Percentiles rank a stretch among this genome's conserved stretches.
Conservation (phyloP, 495 filamentous ascomycete genomes). For the Penicillium antarcticum region DNA sequence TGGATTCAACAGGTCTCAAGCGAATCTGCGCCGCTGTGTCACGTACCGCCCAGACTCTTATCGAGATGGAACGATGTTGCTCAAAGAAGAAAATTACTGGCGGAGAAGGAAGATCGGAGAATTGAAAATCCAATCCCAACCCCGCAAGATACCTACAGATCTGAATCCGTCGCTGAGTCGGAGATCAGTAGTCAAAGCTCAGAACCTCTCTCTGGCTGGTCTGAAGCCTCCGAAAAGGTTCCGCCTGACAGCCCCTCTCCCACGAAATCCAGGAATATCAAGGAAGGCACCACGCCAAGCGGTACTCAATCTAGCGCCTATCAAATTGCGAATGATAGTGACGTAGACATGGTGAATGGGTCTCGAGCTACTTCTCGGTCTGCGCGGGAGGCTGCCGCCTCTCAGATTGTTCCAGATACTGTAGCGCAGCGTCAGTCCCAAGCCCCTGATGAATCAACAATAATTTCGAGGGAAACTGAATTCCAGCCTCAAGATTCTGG, state of each 20-base stretch:
- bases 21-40: constrained; percentile 17
- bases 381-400: not conserved
- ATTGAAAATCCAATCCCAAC: not conserved
- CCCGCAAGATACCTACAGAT: constrained; percentile 5
- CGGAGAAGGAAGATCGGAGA: not conserved
- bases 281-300: not conserved
- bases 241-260: no score
- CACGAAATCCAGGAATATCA: no score
- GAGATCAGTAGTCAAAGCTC: not conserved
- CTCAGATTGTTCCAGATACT: not conserved
- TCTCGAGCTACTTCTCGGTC: not conserved
- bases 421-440: not conserved
- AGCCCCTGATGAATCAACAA: not conserved
- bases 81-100: constrained; percentile 12
- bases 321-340: not conserved
- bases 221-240: no score
- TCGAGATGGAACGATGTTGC: constrained; percentile 39
- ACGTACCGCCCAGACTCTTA: constrained; percentile 36
- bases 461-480: not conserved
- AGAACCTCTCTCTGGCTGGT: no score
- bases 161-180: constrained; percentile 10
- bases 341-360: not conserved
- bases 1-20: constrained; percentile 37
- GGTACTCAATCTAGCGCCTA: not conserved
- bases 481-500: not conserved